These are phyloP conservation scores for Penicilliopsis zonata DNA, from an alignment of 495 filamentous ascomycete genomes.

Conservation along the genomic window DNA sequence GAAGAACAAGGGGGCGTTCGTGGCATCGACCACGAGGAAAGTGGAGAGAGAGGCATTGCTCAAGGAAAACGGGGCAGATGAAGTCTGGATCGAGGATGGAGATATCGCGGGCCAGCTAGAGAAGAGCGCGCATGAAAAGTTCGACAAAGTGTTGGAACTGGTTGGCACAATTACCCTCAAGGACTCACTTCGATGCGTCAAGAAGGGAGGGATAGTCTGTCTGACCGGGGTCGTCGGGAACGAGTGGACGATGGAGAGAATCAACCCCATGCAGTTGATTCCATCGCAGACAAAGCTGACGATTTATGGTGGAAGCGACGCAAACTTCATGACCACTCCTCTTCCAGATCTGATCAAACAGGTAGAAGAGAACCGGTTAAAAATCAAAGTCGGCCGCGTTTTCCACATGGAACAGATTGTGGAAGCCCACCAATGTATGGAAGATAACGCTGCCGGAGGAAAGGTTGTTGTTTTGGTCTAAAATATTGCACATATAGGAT, in stretches of 20 bases:
- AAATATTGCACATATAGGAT: no score
- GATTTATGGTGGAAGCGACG: conserved; percentile 26
- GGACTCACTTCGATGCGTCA: conserved; percentile 30
- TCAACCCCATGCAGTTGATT: conserved; percentile 34
- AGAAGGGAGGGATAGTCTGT: conserved; percentile 31
- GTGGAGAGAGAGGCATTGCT: conserved; percentile 21
- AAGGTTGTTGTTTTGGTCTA: conserved; percentile 22
- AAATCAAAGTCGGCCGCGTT: conserved; percentile 30
- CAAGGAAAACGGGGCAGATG: conserved; percentile 22
- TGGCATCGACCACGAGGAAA: conserved; percentile 29
- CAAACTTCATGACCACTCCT: conserved; percentile 35
- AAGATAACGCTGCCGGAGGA: conserved; percentile 23
- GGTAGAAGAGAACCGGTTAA: conserved; percentile 22
- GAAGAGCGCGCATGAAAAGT: conserved; percentile 16
- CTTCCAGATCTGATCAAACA: conserved; percentile 29
- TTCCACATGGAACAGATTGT: conserved; percentile 40
- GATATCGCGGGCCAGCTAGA: conserved; percentile 21
- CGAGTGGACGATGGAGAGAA: conserved; percentile 29
- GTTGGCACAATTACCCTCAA: conserved; percentile 26
- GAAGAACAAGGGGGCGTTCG: conserved; percentile 22
- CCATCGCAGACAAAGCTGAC: conserved; percentile 32
- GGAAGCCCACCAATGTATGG: conserved; percentile 31
- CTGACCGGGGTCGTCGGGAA: conserved; percentile 41
- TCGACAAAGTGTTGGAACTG: conserved; percentile 38
- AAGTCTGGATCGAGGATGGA: conserved; percentile 30